Evolutionary conservation across 176 grass and related monocot species (phyloP).

Genomic region (Oryza rufipogon): DNA sequence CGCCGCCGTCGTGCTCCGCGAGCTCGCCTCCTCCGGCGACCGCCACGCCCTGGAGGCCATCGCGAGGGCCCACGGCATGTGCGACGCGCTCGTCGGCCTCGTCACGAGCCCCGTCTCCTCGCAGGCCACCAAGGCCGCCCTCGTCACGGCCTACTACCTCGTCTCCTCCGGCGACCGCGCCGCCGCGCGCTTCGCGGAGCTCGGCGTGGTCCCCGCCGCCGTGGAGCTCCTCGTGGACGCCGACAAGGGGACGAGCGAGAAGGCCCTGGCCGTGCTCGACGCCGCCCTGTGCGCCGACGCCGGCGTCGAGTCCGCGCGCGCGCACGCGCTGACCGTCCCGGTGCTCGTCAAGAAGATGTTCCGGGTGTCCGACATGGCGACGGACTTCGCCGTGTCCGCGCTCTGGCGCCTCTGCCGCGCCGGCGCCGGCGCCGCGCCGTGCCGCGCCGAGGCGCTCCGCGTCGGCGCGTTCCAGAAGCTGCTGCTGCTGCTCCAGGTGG

Average conservation of each 20-base stretch:
- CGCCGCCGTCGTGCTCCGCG: slow-evolving; percentile 60
- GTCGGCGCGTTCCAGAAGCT: slow-evolving; percentile 92
- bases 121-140: slow-evolving; percentile 64
- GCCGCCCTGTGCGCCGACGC: slow-evolving; percentile 44
- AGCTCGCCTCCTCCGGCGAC: slow-evolving; percentile 56
- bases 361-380: slow-evolving; percentile 84
- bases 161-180: slow-evolving; percentile 33
- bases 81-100: slow-evolving; percentile 48
- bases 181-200: slow-evolving; percentile 33
- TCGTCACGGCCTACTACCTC: slow-evolving; percentile 74
- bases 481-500: slow-evolving; percentile 87
- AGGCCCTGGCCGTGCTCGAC: slow-evolving; percentile 65
- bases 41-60: slow-evolving; percentile 39
- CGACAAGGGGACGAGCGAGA: slow-evolving; percentile 78
- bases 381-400: slow-evolving; percentile 87
- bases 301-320: slow-evolving; percentile 41
- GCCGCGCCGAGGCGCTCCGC: slow-evolving; percentile 66
- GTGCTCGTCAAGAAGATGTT: slow-evolving; percentile 96
- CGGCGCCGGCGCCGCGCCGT: slow-evolving; percentile 29
- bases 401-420: slow-evolving; percentile 87
- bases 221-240: slow-evolving; percentile 69
- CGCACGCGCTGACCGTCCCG: slow-evolving; percentile 64
- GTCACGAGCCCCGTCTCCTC: slow-evolving; percentile 56
- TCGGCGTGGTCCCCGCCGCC: slow-evolving; percentile 37
- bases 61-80: slow-evolving; percentile 21